A percentile compares a stretch with the other conserved stretches of the same genome.
Conservation (phyloP, 23 red algal species). For the Gracilariopsis chorda region DNA sequence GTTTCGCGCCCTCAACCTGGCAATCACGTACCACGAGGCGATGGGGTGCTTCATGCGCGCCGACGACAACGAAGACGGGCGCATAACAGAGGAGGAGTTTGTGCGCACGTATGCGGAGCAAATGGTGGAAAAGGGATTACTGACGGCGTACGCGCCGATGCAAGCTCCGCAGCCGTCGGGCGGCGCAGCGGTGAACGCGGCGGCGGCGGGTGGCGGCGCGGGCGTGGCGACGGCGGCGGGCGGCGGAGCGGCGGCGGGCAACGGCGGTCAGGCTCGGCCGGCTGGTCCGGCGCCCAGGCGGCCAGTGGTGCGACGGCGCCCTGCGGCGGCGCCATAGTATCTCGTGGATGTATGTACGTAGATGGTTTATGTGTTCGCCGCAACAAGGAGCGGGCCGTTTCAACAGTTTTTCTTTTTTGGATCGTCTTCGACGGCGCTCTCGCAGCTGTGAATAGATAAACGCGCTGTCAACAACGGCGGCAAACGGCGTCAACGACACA, state of each 20-base stretch:
- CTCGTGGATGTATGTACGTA: too few relatives aligned
- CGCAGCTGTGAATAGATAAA: too few relatives aligned
- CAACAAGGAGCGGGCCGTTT: too few relatives aligned
- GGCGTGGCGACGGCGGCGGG: not conserved
- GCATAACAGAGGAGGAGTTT: conserved; percentile 30
- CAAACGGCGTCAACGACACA: not conserved
- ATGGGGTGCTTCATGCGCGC: not conserved
- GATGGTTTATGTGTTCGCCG: too few relatives aligned
- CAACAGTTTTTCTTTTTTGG: too few relatives aligned
- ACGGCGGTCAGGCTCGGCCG: too few relatives aligned
- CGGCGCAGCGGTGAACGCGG: not conserved
- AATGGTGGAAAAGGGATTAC: not conserved
- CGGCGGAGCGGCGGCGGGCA: not conserved
- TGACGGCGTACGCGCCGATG: not conserved
- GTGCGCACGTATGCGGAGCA: conserved; percentile 4
- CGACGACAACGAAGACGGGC: conserved; percentile 34
- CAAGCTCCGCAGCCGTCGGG: not conserved
- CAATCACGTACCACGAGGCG: conserved; percentile 46
- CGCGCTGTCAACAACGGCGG: too few relatives aligned
- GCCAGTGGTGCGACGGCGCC: too few relatives aligned
- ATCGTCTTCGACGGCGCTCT: too few relatives aligned
- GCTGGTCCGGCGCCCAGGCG: too few relatives aligned
- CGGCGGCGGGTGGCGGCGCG: not conserved
- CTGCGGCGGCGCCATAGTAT: too few relatives aligned
- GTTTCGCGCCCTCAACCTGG: conserved; percentile 13